These are phyloP conservation scores for Vitis cinerea DNA, from an alignment of 164 flowering plant genomes.

Conservation along the genomic window DNA sequence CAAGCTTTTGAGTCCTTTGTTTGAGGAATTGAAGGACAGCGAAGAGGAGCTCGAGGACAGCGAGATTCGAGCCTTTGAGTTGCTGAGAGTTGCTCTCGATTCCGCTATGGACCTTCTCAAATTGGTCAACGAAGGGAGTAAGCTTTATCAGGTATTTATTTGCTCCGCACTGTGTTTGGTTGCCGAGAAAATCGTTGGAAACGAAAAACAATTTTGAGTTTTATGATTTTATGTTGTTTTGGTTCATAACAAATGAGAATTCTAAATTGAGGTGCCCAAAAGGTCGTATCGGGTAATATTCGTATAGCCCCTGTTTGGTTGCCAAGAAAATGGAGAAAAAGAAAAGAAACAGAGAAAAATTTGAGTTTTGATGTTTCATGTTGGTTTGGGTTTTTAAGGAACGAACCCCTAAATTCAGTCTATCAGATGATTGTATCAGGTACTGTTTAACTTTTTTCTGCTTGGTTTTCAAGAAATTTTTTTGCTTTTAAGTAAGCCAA, in stretches of 20 bases:
- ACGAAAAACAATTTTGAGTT: not conserved
- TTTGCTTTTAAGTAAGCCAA: too few species aligned
- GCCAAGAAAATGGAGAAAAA: not conserved
- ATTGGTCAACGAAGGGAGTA: slow-evolving; percentile 64
- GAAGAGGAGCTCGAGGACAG: slow-evolving; percentile 32
- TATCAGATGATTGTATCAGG: too few species aligned
- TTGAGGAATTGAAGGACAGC: slow-evolving; percentile 72
- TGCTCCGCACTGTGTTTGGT: slow-evolving; percentile 1
- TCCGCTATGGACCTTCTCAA: slow-evolving; percentile 52
- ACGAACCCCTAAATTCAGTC: not conserved
- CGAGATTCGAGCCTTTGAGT: slow-evolving; percentile 38
- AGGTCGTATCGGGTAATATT: not conserved
- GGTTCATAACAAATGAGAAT: not conserved
- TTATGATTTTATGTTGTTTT: not conserved
- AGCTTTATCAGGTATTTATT: slow-evolving; percentile 62
- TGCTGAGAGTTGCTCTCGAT: slow-evolving; percentile 43
- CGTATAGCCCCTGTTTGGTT: not conserved
- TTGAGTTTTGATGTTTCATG: not conserved
- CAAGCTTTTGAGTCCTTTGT: slow-evolving; percentile 78
- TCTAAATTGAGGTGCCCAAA: not conserved
- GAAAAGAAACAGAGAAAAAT: not conserved
- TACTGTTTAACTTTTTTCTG: too few species aligned
- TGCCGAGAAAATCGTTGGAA: not conserved
- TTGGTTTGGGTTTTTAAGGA: not conserved
- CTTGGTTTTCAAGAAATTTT: too few species aligned